phyloP scores from a whole-genome alignment of 1,139 yeast genomes.

The Blastobotrys buckinghamii region DNA sequence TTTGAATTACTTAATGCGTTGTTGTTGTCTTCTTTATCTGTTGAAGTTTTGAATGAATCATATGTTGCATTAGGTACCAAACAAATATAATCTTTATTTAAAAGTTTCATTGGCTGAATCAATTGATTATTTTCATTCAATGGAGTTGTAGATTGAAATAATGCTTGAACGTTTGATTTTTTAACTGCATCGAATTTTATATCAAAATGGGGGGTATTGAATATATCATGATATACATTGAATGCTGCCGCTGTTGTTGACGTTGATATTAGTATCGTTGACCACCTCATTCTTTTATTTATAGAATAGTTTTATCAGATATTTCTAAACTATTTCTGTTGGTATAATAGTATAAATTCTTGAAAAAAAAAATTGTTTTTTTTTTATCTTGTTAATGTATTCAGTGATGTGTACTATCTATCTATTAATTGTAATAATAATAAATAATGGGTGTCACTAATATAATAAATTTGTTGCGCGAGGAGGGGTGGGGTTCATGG shows the following conservation, averaged over 20 bases:
- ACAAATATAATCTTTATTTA: constrained; percentile 5
- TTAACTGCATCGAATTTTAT: neutral
- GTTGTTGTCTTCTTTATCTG: neutral
- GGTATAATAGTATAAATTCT: too few relatives aligned
- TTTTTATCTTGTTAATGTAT: too few relatives aligned
- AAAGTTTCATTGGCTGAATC: neutral
- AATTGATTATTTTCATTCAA: neutral
- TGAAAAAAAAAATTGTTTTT: too few relatives aligned
- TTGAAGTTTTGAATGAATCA: neutral
- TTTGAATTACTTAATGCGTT: neutral
- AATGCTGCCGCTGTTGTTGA: neutral
- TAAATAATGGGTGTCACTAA: too few relatives aligned
- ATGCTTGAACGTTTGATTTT: neutral
- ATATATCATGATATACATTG: constrained; percentile 6
- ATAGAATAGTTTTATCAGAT: too few relatives aligned
- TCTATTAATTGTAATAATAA: too few relatives aligned
- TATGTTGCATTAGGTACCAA: constrained; percentile 1
- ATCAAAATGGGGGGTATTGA: constrained; percentile 2
- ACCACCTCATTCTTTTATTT: too few relatives aligned
- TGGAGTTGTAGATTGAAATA: neutral
- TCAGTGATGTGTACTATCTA: too few relatives aligned
- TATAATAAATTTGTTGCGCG: too few relatives aligned
- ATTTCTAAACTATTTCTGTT: too few relatives aligned
- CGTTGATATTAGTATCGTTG: neutral
- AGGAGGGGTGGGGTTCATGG: too few relatives aligned